These are phyloP conservation scores for Papiliotrema terrestris DNA, from an alignment of 1,284 basidiomycete genomes.

Conservation along the genomic window DNA sequence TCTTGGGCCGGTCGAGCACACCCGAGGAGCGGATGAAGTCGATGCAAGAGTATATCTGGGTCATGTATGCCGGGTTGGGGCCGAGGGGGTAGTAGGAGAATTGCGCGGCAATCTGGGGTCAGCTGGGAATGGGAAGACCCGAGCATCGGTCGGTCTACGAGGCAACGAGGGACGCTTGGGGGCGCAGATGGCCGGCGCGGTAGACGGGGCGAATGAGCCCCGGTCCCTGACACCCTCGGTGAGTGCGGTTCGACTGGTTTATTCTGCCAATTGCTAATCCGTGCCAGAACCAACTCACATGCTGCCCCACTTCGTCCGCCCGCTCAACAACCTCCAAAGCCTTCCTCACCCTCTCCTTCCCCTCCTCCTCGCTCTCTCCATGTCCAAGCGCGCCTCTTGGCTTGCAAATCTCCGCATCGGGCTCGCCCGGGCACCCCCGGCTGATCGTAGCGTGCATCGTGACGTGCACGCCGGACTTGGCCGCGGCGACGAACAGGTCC, in stretches of 20 bases:
- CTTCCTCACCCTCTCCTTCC: background rate
- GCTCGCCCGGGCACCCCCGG: constrained; percentile 14
- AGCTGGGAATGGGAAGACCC: background rate
- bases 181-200: no score
- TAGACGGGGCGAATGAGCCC: no score
- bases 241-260: no score
- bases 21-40: constrained; percentile 11
- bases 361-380: background rate
- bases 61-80: constrained; percentile 10
- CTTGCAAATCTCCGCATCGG: constrained; percentile 9
- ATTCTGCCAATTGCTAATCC: no score
- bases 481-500: constrained; percentile 10
- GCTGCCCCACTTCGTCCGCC: constrained; percentile 1
- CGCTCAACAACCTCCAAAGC: constrained; percentile 5
- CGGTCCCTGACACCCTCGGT: no score
- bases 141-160: no score
- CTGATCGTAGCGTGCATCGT: constrained; percentile 12
- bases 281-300: background rate
- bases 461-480: constrained; percentile 9
- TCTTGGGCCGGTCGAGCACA: constrained; percentile 8
- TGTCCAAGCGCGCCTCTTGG: constrained; percentile 1
- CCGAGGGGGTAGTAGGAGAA: constrained; percentile 16
- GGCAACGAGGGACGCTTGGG: no score
- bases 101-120: constrained; percentile 9
- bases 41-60: constrained; percentile 13